phyloP scores from a whole-genome alignment of 2,329 filamentous ascomycete genomes.

The Escovopsis sp. region DNA sequence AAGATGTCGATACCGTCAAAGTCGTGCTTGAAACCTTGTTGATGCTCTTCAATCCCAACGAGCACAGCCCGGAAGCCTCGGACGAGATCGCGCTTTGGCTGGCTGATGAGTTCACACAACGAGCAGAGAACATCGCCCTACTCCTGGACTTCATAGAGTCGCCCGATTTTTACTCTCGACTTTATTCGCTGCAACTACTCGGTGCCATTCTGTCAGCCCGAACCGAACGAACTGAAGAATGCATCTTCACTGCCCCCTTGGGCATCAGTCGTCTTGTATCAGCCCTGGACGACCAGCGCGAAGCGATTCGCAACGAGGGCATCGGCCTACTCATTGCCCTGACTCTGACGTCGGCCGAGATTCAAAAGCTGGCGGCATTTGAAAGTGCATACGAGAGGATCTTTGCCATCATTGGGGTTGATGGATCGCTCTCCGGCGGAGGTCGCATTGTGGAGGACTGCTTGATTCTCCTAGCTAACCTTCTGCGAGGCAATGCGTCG shows the following conservation, averaged over 20 bases:
- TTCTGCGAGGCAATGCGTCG: slow-evolving; percentile 72
- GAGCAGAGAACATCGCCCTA: slow-evolving; percentile 89
- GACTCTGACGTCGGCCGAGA: slow-evolving; percentile 71
- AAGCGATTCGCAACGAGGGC: slow-evolving; percentile 78
- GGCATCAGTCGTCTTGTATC: slow-evolving; percentile 78
- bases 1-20: slow-evolving; percentile 94
- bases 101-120: slow-evolving; percentile 94
- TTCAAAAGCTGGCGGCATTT: slow-evolving; percentile 92
- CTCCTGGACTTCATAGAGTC: slow-evolving; percentile 81
- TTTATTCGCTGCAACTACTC: slow-evolving; percentile 84
- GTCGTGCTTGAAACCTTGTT: slow-evolving; percentile 87
- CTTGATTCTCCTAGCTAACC: slow-evolving; percentile 76
- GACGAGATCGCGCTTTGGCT: slow-evolving; percentile 94
- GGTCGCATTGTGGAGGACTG: slow-evolving; percentile 87
- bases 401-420: slow-evolving; percentile 66
- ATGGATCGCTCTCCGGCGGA: slow-evolving; percentile 71
- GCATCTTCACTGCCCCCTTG: slow-evolving; percentile 74
- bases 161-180: slow-evolving; percentile 74
- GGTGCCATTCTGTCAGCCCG: slow-evolving; percentile 73
- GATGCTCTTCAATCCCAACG: slow-evolving; percentile 69
- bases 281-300: slow-evolving; percentile 69
- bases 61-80: slow-evolving; percentile 73
- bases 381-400: slow-evolving; percentile 84
- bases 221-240: slow-evolving; percentile 87
- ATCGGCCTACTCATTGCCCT: slow-evolving; percentile 77